These are phyloP conservation scores for Guyanaporus albipodus DNA, from an alignment of 768 basidiomycete genomes.

Conservation along the genomic window DNA sequence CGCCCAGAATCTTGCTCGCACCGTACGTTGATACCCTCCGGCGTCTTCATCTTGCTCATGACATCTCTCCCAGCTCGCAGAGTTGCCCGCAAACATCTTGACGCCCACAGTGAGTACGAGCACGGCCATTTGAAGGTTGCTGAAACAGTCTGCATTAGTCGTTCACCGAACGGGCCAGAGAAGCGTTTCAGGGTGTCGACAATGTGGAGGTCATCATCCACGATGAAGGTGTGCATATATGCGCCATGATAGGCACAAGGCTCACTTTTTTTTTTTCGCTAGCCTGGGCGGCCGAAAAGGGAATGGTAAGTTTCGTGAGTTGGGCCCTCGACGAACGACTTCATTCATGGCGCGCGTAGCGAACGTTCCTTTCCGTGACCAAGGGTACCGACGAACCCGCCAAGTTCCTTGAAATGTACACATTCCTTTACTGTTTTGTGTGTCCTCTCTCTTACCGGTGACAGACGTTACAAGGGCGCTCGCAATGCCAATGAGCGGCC, in stretches of 20 bases:
- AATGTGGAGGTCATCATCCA: slow-evolving; percentile 68
- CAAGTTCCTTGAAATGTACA: slow-evolving; percentile 82
- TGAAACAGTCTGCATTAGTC: slow-evolving; percentile 35
- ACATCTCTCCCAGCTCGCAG: slow-evolving; percentile 57
- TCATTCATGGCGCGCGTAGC: slow-evolving; percentile 34
- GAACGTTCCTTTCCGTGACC: slow-evolving; percentile 84
- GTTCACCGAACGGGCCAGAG: slow-evolving; percentile 67
- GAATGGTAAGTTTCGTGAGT: slow-evolving; percentile 54
- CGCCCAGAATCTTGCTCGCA: slow-evolving; percentile 77
- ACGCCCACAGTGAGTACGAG: slow-evolving; percentile 63
- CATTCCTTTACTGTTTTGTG: neutral
- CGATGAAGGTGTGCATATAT: slow-evolving; percentile 58
- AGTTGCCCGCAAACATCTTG: slow-evolving; percentile 81
- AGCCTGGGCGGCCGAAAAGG: slow-evolving; percentile 82
- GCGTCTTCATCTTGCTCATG: neutral
- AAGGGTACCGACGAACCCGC: slow-evolving; percentile 80
- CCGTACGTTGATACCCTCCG: slow-evolving; percentile 39
- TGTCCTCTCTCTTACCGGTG: neutral
- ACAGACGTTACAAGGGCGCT: slow-evolving; percentile 85
- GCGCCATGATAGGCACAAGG: neutral
- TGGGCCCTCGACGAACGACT: neutral
- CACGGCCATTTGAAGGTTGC: neutral
- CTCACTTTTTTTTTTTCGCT: slow-evolving; percentile 6
- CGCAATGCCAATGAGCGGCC: slow-evolving; percentile 52
- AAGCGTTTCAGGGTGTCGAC: slow-evolving; percentile 59